Evolutionary conservation across 306 rosid species (phyloP), one percentile per base, ranked within the genome.

Genomic region (Trichosanthes cucumerina): DNA sequence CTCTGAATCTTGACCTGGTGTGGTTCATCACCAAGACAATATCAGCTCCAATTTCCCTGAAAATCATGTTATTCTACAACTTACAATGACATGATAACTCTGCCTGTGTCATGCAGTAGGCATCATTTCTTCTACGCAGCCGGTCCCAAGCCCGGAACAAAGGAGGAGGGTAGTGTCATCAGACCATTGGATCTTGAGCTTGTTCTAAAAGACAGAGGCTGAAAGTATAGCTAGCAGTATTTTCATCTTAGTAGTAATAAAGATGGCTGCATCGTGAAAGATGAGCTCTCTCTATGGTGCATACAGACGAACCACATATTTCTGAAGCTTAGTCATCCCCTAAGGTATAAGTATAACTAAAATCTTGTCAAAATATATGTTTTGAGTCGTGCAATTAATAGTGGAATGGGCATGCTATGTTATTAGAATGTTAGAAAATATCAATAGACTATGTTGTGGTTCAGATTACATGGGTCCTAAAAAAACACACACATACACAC

Each of bases 71-170:
- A 72, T 47, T 70, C 36, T 43, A 41, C 21, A 24, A 46, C 58
- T 23, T 46, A 46, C 7, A 72, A 14, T 26, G 77, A 72, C 77
- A 7, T 75, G 64, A 23, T 64, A 81, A 81, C 80, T 81, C 80
- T 77, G 80, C 80, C 83, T 81, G 83, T 81, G 80, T 64, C 75
- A 26, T 53, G 76, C 5, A 8, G 36, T 7, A 72, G 26, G 77
- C 77, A 72, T 7, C 77, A 72, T 5, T 69, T 63, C 38, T 38
- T 63, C 50, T 53, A 31, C 83, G 49, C 83, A 74, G 80, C 83
- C 83, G 83, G 80, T 75, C 83, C 80, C 83, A 50, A 75, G 83
- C 83, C 83, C 83, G 83, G 80, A 59, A 63, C 3, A 26, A 63
- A 75, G 78, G 83, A 80, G 76, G 83, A 72, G 79, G 82, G 79